Evolutionary conservation across 805 yeast species (phyloP).

Genomic region (Saccharomycopsis sp.): DNA sequence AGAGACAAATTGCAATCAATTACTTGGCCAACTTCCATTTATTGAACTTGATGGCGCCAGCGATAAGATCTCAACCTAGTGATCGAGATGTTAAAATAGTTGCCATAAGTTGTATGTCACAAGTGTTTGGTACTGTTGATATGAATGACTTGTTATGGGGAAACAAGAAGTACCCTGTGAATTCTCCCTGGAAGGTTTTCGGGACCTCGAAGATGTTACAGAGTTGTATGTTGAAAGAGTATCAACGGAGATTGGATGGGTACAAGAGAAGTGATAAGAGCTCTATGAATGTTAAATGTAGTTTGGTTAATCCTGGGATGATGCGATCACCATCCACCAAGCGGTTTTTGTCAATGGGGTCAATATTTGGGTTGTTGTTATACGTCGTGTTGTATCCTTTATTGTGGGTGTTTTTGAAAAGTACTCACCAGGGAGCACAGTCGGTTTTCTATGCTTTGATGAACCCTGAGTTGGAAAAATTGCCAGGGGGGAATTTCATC

Average conservation of each 20-base stretch:
- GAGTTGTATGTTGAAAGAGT: constrained; percentile 69
- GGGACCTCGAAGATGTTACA: constrained; percentile 79
- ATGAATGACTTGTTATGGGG: constrained; percentile 59
- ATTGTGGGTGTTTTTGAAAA: constrained; percentile 75
- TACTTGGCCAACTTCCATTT: constrained; percentile 78
- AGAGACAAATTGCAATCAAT: constrained; percentile 76
- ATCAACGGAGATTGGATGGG: constrained; percentile 55
- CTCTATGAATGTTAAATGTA: constrained; percentile 61
- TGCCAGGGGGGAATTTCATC: constrained; percentile 61
- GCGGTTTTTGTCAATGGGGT: constrained; percentile 70
- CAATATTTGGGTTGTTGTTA: constrained; percentile 53
- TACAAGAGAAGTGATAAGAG: constrained; percentile 62
- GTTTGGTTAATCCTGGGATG: constrained; percentile 84
- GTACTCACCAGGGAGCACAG: constrained; percentile 75
- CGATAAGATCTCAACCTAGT: constrained; percentile 82
- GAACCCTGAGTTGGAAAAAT: constrained; percentile 61
- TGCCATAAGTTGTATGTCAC: constrained; percentile 71
- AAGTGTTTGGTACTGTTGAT: constrained; percentile 64
- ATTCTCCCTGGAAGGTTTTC: constrained; percentile 65
- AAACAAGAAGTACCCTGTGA: constrained; percentile 46
- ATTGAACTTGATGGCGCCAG: constrained; percentile 72
- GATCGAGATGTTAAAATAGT: constrained; percentile 88
- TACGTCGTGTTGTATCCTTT: constrained; percentile 72
- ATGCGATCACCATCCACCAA: constrained; percentile 85
- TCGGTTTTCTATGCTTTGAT: constrained; percentile 59